Evolutionary conservation across 2,329 filamentous ascomycete species (phyloP).

Genomic region (Fusarium concolor): DNA sequence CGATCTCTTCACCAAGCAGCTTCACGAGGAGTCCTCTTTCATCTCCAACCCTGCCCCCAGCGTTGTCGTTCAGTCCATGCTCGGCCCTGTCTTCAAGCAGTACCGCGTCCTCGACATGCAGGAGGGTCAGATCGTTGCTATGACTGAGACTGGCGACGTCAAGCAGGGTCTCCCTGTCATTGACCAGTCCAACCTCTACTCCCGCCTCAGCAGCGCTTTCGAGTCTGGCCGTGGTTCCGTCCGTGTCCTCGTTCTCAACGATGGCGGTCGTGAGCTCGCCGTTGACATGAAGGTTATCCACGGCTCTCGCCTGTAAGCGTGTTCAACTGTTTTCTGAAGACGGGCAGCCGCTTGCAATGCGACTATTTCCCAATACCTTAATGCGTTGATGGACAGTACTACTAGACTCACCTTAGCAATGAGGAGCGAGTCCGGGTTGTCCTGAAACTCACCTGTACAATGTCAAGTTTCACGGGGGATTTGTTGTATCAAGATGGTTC

Average conservation of each 20-base stretch:
- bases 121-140: slow-evolving; percentile 88
- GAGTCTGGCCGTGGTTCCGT: slow-evolving; percentile 92
- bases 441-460: slow-evolving; percentile 38
- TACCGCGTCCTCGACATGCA: slow-evolving; percentile 99
- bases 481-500: slow-evolving; percentile 46
- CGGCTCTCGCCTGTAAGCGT: slow-evolving; percentile 72
- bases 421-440: slow-evolving; percentile 29
- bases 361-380: slow-evolving; percentile 37
- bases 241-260: slow-evolving; percentile 94
- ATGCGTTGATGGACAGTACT: slow-evolving; percentile 31
- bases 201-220: slow-evolving; percentile 84
- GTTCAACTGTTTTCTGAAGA: slow-evolving; percentile 35
- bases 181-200: slow-evolving; percentile 91
- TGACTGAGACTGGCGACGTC: slow-evolving; percentile 99
- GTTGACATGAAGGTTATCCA: slow-evolving; percentile 99
- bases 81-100: slow-evolving; percentile 99
- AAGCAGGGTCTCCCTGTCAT: slow-evolving; percentile 95
- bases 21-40: slow-evolving; percentile 98
- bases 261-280: slow-evolving; percentile 91
- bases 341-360: slow-evolving; percentile 41
- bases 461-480: slow-evolving; percentile 28
- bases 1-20: slow-evolving; percentile 99
- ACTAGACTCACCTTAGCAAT: slow-evolving; percentile 24
- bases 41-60: slow-evolving; percentile 96
- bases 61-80: slow-evolving; percentile 99